Conservation (phyloP, 2,329 filamentous ascomycete genomes). For the Hypoxylon sp. region DNA sequence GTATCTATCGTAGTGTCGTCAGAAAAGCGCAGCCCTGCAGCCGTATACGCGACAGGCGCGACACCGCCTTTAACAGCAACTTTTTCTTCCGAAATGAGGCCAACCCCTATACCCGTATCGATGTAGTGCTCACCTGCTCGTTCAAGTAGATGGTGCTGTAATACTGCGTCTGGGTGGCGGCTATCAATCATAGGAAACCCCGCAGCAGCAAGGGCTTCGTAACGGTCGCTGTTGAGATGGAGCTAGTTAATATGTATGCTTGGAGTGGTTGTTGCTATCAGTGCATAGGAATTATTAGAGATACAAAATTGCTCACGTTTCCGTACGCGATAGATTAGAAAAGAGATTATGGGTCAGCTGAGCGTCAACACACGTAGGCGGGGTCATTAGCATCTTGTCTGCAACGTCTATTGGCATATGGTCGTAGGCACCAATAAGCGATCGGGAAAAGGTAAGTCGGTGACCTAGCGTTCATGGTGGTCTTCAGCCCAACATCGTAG, state of each 20-base stretch:
- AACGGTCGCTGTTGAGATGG: conserved; percentile 48
- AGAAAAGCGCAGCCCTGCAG: conserved; percentile 53
- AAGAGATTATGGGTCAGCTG: conserved; percentile 46
- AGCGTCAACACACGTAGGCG: conserved; percentile 47
- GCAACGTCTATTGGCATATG: conserved; percentile 36
- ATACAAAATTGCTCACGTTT: conserved; percentile 46
- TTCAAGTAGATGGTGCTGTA: conserved; percentile 56
- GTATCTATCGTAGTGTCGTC: conserved; percentile 55
- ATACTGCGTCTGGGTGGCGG: conserved; percentile 43
- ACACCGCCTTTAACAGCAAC: conserved; percentile 52
- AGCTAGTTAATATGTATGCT: background rate
- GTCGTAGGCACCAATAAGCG: conserved; percentile 51
- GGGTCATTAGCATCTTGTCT: conserved; percentile 45
- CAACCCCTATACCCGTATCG: conserved; percentile 55
- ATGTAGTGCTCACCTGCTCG: conserved; percentile 59
- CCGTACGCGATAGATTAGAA: conserved; percentile 46
- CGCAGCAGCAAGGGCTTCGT: conserved; percentile 51
- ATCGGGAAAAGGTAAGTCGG: conserved; percentile 56
- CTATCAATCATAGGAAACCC: conserved; percentile 59
- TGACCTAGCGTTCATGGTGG: conserved; percentile 57
- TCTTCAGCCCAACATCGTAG: conserved; percentile 50
- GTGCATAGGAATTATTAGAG: no score
- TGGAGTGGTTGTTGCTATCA: no score
- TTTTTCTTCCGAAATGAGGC: conserved; percentile 53
- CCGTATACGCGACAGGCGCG: conserved; percentile 53